These are phyloP conservation scores for Globisporangium okanoganense DNA, from an alignment of 352 stramenopile species.

Conservation along the genomic window DNA sequence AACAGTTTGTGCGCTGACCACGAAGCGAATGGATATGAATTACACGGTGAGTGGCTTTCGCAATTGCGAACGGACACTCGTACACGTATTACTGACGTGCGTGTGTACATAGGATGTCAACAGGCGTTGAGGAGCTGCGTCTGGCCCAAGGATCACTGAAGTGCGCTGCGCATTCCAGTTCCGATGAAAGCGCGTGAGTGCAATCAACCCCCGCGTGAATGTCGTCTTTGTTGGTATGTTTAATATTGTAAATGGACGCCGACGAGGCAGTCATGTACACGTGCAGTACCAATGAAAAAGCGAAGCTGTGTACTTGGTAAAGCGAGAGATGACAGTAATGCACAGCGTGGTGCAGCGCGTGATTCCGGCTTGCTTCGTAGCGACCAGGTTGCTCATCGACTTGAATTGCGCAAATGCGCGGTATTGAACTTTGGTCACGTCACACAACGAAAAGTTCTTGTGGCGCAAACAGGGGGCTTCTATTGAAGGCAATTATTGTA, in stretches of 20 bases:
- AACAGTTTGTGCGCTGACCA: not conserved
- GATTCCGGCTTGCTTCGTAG: too few relatives aligned
- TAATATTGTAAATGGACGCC: too few relatives aligned
- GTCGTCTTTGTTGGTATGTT: too few relatives aligned
- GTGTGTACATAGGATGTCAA: not conserved
- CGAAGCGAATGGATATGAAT: not conserved
- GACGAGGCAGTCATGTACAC: too few relatives aligned
- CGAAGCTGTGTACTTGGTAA: too few relatives aligned
- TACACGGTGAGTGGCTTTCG: not conserved
- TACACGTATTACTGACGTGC: not conserved
- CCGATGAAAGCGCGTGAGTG: not conserved
- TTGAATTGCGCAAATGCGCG: not conserved
- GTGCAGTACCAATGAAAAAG: too few relatives aligned
- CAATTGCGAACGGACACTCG: not conserved
- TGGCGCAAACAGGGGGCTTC: conserved; percentile 8
- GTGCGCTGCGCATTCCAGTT: not conserved
- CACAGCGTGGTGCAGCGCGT: too few relatives aligned
- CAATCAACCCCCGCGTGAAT: not conserved
- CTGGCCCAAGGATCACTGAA: not conserved
- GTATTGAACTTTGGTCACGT: conserved; percentile 8
- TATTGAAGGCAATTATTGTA: not conserved
- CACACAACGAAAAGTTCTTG: conserved; percentile 3
- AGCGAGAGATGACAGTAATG: not conserved
- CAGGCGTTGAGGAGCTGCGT: not conserved
- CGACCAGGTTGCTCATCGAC: too few relatives aligned